Evolutionary conservation across 1,284 basidiomycete genomes (phyloP).

Genomic region (Ganoderma lucidum): DNA sequence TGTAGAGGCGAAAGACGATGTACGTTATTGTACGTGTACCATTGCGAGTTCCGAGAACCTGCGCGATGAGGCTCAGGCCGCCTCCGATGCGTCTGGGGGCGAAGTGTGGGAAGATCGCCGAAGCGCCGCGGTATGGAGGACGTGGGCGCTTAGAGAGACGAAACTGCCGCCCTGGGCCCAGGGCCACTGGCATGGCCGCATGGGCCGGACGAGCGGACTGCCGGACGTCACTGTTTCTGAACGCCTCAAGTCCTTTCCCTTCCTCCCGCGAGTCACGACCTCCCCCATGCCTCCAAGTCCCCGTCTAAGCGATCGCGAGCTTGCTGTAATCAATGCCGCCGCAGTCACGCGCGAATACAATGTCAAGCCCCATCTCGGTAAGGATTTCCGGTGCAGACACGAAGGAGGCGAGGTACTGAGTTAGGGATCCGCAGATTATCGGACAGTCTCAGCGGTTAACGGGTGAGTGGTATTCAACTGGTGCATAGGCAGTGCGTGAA

Average conservation of each 20-base stretch:
- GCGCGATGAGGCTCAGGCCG: background rate
- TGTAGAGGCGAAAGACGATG: background rate
- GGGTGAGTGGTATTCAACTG: conserved; percentile 64
- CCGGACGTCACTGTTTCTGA: conserved; percentile 31
- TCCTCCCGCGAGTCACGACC: conserved; percentile 22
- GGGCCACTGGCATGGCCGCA: too few species aligned
- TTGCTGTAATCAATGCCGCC: conserved; percentile 86
- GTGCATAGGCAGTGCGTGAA: conserved; percentile 12
- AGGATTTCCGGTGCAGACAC: conserved; percentile 21
- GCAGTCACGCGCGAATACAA: conserved; percentile 87
- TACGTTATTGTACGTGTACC: background rate
- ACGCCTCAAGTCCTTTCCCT: conserved; percentile 2
- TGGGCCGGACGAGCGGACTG: too few species aligned
- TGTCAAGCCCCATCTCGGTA: conserved; percentile 92
- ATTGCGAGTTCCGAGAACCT: background rate
- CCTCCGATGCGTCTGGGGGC: background rate
- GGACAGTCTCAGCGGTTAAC: conserved; percentile 96
- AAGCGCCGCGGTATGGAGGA: conserved; percentile 10
- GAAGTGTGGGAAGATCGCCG: conserved; percentile 33
- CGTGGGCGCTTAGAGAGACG: conserved; percentile 18
- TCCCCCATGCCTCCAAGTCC: conserved; percentile 55
- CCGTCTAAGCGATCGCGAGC: conserved; percentile 75
- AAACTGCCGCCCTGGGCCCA: conserved; percentile 24
- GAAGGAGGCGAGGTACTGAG: conserved; percentile 23
- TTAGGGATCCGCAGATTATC: conserved; percentile 73